A percentile compares a stretch with the other conserved stretches of the same genome.
phyloP scores from a whole-genome alignment of 2,329 filamentous ascomycete species.

The Juglanconis sp. region DNA sequence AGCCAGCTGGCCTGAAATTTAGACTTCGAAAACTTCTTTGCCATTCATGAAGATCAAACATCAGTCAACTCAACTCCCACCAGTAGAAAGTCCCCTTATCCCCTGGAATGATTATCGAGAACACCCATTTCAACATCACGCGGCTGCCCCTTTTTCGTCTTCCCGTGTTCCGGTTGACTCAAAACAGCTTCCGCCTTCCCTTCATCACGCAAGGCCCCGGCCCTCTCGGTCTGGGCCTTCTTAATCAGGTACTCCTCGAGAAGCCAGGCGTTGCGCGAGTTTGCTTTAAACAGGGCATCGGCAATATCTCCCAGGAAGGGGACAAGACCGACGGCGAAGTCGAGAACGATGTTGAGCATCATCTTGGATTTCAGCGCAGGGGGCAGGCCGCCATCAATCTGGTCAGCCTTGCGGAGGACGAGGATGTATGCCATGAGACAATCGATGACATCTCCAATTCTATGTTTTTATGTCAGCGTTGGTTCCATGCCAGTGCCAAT shows the following conservation, averaged over 20 bases:
- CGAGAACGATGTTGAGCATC: constrained; percentile 74
- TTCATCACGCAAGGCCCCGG: constrained; percentile 10
- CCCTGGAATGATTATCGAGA: neutral
- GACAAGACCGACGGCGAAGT: constrained; percentile 71
- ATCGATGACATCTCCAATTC: constrained; percentile 73
- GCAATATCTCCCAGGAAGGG: constrained; percentile 74
- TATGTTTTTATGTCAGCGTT: constrained; percentile 31
- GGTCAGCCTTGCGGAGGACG: constrained; percentile 68
- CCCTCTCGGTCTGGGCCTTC: constrained; percentile 56
- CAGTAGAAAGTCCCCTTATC: neutral
- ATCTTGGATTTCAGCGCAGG: constrained; percentile 61
- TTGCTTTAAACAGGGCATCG: constrained; percentile 71
- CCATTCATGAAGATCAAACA: too few species aligned
- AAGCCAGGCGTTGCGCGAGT: constrained; percentile 71
- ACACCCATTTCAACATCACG: constrained; percentile 16
- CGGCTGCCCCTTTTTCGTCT: neutral
- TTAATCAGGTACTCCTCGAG: constrained; percentile 66
- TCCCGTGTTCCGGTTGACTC: neutral
- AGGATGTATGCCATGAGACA: constrained; percentile 66
- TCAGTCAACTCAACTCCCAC: too few species aligned
- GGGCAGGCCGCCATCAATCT: constrained; percentile 75
- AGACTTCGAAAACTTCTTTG: too few species aligned
- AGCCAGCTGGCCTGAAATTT: neutral
- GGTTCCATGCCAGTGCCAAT: constrained; percentile 16
- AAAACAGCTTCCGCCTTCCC: neutral